Conservation (phyloP, 441 rosid genomes). For the Pelargonium citronellum region DNA sequence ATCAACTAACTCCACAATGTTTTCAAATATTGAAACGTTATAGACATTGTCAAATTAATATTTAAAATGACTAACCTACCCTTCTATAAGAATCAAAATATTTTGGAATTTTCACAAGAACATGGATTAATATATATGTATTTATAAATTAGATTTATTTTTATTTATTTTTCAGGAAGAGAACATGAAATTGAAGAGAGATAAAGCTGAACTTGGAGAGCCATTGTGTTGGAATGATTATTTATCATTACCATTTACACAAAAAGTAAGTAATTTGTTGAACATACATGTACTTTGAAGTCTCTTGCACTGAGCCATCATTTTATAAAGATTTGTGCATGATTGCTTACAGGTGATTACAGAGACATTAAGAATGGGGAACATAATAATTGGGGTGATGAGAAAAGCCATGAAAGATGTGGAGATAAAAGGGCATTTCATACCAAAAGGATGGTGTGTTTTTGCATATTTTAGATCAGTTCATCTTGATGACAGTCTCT, state of each 20-base stretch:
- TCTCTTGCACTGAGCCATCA: neutral
- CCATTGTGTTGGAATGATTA: constrained; percentile 72
- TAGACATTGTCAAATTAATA: no score
- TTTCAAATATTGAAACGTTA: no score
- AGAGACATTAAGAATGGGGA: constrained; percentile 85
- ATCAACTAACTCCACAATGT: no score
- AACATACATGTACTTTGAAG: neutral
- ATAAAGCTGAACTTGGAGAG: constrained; percentile 53
- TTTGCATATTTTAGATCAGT: constrained; percentile 81
- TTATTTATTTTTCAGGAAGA: constrained; percentile 49
- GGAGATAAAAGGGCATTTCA: constrained; percentile 68
- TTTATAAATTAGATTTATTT: neutral
- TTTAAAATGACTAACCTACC: no score
- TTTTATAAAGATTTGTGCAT: neutral
- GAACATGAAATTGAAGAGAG: constrained; percentile 65
- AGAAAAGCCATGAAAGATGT: constrained; percentile 79
- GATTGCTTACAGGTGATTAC: constrained; percentile 63
- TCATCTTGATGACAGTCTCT: constrained; percentile 78
- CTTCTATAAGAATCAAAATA: no score
- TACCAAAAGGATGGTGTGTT: constrained; percentile 93
- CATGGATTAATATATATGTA: no score
- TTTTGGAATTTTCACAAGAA: no score
- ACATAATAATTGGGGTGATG: constrained; percentile 83
- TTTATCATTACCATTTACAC: constrained; percentile 74
- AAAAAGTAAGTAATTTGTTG: constrained; percentile 39